Evolutionary conservation across 192 early-diverging fungal genomes (phyloP).

Genomic region (Gigaspora rosea): DNA sequence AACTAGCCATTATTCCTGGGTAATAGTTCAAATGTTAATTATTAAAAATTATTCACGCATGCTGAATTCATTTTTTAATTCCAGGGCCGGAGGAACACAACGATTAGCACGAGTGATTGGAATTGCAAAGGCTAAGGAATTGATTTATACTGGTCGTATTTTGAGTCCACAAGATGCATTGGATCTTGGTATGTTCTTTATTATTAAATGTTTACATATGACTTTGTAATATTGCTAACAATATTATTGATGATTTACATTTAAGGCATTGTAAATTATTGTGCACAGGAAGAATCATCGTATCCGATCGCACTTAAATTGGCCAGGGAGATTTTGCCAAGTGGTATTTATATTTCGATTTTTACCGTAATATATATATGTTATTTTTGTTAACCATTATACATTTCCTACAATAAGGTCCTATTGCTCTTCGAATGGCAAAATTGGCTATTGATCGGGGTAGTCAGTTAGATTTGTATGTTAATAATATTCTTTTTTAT

Average conservation of each 20-base stretch:
- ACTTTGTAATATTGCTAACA: background rate
- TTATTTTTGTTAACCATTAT: background rate
- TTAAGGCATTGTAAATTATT: slow-evolving; percentile 79
- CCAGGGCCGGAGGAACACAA: slow-evolving; percentile 92
- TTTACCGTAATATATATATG: background rate
- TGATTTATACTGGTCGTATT: slow-evolving; percentile 84
- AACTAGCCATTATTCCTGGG: slow-evolving; percentile 95
- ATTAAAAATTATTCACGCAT: background rate
- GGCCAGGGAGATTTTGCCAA: slow-evolving; percentile 74
- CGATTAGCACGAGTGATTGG: slow-evolving; percentile 88
- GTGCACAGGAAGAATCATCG: slow-evolving; percentile 60
- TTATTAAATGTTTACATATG: background rate
- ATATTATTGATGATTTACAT: background rate
- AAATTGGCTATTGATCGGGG: slow-evolving; percentile 89
- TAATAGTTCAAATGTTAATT: slow-evolving; percentile 33
- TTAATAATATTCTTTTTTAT: background rate
- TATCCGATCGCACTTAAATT: slow-evolving; percentile 77
- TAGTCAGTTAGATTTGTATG: slow-evolving; percentile 73
- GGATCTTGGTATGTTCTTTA: slow-evolving; percentile 51
- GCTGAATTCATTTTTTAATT: background rate
- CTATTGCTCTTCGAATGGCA: slow-evolving; percentile 87
- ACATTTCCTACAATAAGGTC: slow-evolving; percentile 55
- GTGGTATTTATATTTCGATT: slow-evolving; percentile 9
- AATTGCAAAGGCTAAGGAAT: slow-evolving; percentile 82
- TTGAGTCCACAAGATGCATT: slow-evolving; percentile 67